A percentile compares a stretch with the other conserved stretches of the same genome.
Conservation (phyloP, 768 basidiomycete species). For the Tricholoma terreum region DNA sequence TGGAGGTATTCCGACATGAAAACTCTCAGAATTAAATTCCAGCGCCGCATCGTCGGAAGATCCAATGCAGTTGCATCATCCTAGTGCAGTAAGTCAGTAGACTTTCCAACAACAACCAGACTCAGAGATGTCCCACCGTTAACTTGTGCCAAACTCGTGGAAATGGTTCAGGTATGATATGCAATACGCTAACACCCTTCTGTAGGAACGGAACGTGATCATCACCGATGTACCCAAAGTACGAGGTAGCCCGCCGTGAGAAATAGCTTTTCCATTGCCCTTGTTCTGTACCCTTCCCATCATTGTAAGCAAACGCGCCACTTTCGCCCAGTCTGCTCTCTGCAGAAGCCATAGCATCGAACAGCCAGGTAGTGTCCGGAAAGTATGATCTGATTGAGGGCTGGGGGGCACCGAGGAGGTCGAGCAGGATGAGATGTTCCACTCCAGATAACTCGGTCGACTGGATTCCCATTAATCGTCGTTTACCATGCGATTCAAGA, state of each 20-base stretch:
- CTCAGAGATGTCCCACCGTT: constrained; percentile 41
- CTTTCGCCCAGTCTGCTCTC: constrained; percentile 68
- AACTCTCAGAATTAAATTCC: constrained; percentile 85
- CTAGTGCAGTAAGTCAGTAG: constrained; percentile 35
- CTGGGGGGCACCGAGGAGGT: constrained; percentile 78
- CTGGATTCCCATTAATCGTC: constrained; percentile 52
- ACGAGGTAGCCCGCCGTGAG: constrained; percentile 41
- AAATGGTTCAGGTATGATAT: constrained; percentile 88
- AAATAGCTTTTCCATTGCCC: constrained; percentile 68
- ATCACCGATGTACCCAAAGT: constrained; percentile 72
- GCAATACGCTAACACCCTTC: constrained; percentile 82
- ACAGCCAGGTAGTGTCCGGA: constrained; percentile 90
- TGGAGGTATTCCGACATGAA: constrained; percentile 90
- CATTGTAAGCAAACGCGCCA: constrained; percentile 54
- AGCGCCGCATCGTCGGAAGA: constrained; percentile 78
- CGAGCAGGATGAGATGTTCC: constrained; percentile 89
- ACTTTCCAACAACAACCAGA: neutral
- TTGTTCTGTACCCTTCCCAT: constrained; percentile 42
- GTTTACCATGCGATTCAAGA: constrained; percentile 53
- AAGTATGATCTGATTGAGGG: constrained; percentile 82
- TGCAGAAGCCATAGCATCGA: constrained; percentile 68
- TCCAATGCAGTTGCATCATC: constrained; percentile 89
- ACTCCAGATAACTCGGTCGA: constrained; percentile 72
- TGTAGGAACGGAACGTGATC: constrained; percentile 91
- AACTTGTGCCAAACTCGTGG: constrained; percentile 88